Evolutionary conservation across 1,284 basidiomycete genomes (phyloP), one percentile per base, ranked within the genome.

Genomic region (Pterula multifida): DNA sequence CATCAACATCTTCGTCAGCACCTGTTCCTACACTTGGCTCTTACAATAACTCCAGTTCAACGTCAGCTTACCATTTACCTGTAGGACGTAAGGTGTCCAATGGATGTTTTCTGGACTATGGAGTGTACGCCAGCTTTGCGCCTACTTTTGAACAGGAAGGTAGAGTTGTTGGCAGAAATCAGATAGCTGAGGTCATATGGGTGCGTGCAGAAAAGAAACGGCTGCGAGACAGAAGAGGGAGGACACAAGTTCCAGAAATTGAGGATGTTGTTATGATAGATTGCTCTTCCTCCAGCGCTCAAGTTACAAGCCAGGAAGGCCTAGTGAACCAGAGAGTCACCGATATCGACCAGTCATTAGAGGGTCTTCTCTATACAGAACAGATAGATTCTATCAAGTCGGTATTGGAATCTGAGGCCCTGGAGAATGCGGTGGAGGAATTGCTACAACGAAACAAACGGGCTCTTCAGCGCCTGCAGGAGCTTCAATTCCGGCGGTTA

Each of bases 31-130:
- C 69, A 3, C 61, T 77, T 26, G 69, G 62, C 19, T 67, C 74
- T 15, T 76, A 75, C 39, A 58, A 64, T 24, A 73, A 70, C 54
- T 68, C 71, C 23, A 56, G 67, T 1, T 59, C 66, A 49, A 62
- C 65, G 36, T 54, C 59, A 47, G 65, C 63, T 52, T 62, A 64
- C 50, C 63, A 69, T 42, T 62, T 69, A 32, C 70, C 73, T 3
- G 63, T 68, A 0, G 66, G 76, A 9, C 75, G 81, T 45, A 70
- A 68, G 19, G 62, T 85, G 36, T 73, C 76, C 45, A 70, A 76
- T 26, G 84, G 82, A 48, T 64, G 70, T 1, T 88, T 87, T 59
- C 68, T 90, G 9, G 81, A 89, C 60, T 90, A 90, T 59, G 86
- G 87, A 0, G 71, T 73, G 4, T 82, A 72, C 57, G 65, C 83